phyloP scores from a whole-genome alignment of 2,329 filamentous ascomycete species.

The Chaetomiaceae sp. region DNA sequence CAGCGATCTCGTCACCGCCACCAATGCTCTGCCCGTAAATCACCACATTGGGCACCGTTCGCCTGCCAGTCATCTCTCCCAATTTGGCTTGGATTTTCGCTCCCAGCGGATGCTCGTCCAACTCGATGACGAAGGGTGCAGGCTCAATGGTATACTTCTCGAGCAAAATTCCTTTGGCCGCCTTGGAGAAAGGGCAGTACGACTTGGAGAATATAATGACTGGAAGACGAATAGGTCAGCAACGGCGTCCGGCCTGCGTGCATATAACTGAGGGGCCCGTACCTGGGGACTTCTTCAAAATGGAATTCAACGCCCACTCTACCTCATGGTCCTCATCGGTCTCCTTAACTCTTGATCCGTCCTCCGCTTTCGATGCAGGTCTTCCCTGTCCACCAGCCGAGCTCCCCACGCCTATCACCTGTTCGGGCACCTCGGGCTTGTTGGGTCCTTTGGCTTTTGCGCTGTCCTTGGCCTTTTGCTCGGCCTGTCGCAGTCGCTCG shows the following conservation, averaged over 20 bases:
- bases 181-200: constrained; percentile 82
- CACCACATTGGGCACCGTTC: constrained; percentile 88
- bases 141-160: constrained; percentile 81
- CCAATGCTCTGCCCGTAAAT: constrained; percentile 86
- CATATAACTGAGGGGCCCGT: constrained; percentile 33
- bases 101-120: constrained; percentile 78
- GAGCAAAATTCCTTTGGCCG: constrained; percentile 79
- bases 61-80: constrained; percentile 67
- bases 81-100: constrained; percentile 67
- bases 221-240: constrained; percentile 35
- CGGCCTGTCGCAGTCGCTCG: constrained; percentile 62
- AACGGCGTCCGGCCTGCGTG: neutral
- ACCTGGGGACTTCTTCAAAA: constrained; percentile 83
- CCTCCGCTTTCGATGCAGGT: constrained; percentile 29
- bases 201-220: constrained; percentile 96
- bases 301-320: constrained; percentile 67
- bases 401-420: constrained; percentile 56
- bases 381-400: constrained; percentile 49
- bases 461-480: constrained; percentile 62
- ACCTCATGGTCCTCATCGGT: constrained; percentile 59
- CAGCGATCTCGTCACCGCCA: constrained; percentile 79
- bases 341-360: constrained; percentile 41
- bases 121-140: constrained; percentile 80
- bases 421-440: constrained; percentile 54
- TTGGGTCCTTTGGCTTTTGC: constrained; percentile 63